These are phyloP conservation scores for Blechomonas ayalai DNA, from an alignment of 208 protist genomes.

Conservation along the genomic window DNA sequence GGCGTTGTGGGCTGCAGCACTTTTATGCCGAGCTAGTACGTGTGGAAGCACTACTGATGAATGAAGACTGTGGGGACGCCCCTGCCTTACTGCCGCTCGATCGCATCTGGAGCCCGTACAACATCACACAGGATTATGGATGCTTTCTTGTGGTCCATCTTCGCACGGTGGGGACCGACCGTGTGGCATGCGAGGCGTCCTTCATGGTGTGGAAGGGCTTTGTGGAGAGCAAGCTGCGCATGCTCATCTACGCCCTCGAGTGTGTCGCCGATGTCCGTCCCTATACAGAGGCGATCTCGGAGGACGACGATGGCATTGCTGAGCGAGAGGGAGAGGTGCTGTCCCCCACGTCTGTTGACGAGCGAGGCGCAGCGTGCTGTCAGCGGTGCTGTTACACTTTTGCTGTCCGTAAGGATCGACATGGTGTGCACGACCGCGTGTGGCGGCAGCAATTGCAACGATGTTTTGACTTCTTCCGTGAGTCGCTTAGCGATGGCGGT, in stretches of 20 bases:
- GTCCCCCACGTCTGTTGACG: neutral
- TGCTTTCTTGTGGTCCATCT: slow-evolving; percentile 58
- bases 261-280: slow-evolving; percentile 54
- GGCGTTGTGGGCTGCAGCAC: slow-evolving; percentile 47
- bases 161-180: slow-evolving; percentile 5
- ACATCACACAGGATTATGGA: slow-evolving; percentile 25
- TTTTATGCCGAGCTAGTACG: slow-evolving; percentile 61
- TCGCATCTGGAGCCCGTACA: slow-evolving; percentile 44
- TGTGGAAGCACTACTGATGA: slow-evolving; percentile 24
- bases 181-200: slow-evolving; percentile 11
- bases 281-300: slow-evolving; percentile 17
- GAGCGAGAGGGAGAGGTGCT: neutral
- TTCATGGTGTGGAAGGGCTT: slow-evolving; percentile 64
- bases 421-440: neutral
- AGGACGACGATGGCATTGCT: neutral
- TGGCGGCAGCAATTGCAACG: slow-evolving; percentile 1
- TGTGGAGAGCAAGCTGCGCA: slow-evolving; percentile 64
- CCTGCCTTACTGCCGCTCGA: slow-evolving; percentile 6
- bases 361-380: neutral
- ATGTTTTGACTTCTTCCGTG: slow-evolving; percentile 1
- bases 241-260: slow-evolving; percentile 75
- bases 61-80: neutral
- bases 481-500: slow-evolving; percentile 15
- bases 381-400: slow-evolving; percentile 4
- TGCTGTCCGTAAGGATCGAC: slow-evolving; percentile 10